Conservation (phyloP, 2,329 filamentous ascomycete genomes). For the Westerdykella sp. region DNA sequence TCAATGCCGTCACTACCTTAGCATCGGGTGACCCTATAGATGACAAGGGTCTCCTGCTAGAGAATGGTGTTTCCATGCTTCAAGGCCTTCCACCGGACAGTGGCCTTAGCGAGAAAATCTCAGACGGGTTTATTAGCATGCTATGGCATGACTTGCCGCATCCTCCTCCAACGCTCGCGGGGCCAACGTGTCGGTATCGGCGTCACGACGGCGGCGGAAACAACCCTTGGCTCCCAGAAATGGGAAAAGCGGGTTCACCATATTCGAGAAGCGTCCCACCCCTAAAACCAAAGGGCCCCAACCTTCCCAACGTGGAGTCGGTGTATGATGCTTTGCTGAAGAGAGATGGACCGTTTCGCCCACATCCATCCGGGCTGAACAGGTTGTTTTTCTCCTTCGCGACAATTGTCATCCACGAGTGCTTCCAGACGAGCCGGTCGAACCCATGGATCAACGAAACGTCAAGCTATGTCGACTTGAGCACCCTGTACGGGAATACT, state of each 20-base stretch:
- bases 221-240: slow-evolving; percentile 47
- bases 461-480: slow-evolving; percentile 65
- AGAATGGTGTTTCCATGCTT: slow-evolving; percentile 49
- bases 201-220: slow-evolving; percentile 37
- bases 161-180: slow-evolving; percentile 43
- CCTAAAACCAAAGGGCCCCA: slow-evolving; percentile 44
- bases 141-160: slow-evolving; percentile 50
- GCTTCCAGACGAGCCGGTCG: slow-evolving; percentile 55
- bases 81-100: slow-evolving; percentile 47
- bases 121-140: slow-evolving; percentile 49
- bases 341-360: slow-evolving; percentile 51
- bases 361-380: slow-evolving; percentile 64
- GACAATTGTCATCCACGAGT: slow-evolving; percentile 52
- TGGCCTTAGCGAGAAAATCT: slow-evolving; percentile 43
- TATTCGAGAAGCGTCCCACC: slow-evolving; percentile 60
- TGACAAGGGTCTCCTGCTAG: slow-evolving; percentile 46
- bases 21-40: slow-evolving; percentile 59
- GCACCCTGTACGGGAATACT: slow-evolving; percentile 62
- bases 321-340: slow-evolving; percentile 61
- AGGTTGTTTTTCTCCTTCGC: slow-evolving; percentile 68
- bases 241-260: slow-evolving; percentile 49
- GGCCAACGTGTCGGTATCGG: slow-evolving; percentile 40
- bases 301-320: slow-evolving; percentile 54
- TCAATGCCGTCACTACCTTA: slow-evolving; percentile 58
- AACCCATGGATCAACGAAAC: slow-evolving; percentile 57